These are phyloP conservation scores for Botrytis squamosa DNA, from an alignment of 2,329 filamentous ascomycete species.

Conservation along the genomic window DNA sequence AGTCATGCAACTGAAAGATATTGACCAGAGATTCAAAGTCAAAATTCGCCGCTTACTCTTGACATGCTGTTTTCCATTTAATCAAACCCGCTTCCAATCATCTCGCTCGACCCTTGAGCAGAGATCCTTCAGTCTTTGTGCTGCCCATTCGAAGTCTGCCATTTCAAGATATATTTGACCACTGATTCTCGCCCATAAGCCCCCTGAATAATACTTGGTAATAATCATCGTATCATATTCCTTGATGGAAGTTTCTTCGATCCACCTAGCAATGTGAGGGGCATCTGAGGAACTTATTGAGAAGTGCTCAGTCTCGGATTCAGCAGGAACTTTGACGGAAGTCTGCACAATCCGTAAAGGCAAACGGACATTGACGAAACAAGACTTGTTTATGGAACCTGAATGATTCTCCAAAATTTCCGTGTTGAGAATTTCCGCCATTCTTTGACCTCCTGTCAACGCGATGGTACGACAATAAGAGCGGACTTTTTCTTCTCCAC, in stretches of 20 bases:
- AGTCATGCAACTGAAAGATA: too few species aligned
- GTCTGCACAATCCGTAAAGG: constrained; percentile 43
- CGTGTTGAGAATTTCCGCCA: constrained; percentile 65
- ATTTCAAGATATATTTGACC: background rate
- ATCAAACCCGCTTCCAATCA: background rate
- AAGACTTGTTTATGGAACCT: background rate
- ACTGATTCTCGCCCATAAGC: background rate
- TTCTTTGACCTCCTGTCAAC: constrained; percentile 57
- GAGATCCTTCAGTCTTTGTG: background rate
- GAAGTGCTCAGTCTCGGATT: background rate
- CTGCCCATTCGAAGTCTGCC: background rate
- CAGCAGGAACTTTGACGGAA: background rate
- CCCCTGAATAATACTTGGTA: background rate
- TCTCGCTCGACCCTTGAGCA: background rate
- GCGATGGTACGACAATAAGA: constrained; percentile 64
- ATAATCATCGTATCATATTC: background rate
- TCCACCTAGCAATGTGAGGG: background rate
- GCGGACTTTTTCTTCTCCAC: constrained; percentile 70
- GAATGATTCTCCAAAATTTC: constrained; percentile 44
- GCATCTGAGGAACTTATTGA: background rate
- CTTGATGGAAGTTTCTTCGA: background rate
- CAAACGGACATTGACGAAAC: constrained; percentile 64
- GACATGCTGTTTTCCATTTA: background rate
- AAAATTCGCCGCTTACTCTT: too few species aligned
- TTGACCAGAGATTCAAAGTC: too few species aligned